A percentile compares a stretch with the other conserved stretches of the same genome.
Conservation (phyloP, 345 rosid genomes). For the Hibiscus tridactylites region DNA sequence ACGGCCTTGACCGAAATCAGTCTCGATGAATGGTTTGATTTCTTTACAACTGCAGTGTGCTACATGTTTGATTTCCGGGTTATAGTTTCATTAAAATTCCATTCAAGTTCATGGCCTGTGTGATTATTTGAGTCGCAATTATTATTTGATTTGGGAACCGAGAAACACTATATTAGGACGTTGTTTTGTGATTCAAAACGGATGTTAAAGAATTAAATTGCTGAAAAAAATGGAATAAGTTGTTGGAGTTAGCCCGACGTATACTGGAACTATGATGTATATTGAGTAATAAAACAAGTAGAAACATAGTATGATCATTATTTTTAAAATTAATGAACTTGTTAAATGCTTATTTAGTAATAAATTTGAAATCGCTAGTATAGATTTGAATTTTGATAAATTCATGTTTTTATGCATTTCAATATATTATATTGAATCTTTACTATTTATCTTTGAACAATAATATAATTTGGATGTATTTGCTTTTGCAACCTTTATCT, state of each 20-base stretch:
- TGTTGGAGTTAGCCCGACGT: background rate
- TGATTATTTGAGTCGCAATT: background rate
- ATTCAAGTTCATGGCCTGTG: background rate
- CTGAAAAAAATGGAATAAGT: background rate
- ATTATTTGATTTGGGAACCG: background rate
- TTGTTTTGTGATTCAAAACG: background rate
- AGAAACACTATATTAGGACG: background rate
- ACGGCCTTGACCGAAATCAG: background rate
- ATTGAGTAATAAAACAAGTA: too few relatives aligned
- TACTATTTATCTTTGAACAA: too few relatives aligned
- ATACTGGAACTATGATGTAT: too few relatives aligned
- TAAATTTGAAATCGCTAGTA: too few relatives aligned
- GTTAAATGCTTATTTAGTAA: too few relatives aligned
- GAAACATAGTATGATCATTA: too few relatives aligned
- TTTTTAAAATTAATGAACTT: too few relatives aligned
- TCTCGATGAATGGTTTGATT: background rate
- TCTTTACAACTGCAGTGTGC: background rate
- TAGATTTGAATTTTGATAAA: too few relatives aligned
- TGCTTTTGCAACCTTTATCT: too few relatives aligned
- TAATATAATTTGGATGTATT: too few relatives aligned
- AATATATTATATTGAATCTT: too few relatives aligned
- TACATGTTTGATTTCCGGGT: background rate
- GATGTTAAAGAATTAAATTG: background rate
- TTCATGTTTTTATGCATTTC: too few relatives aligned
- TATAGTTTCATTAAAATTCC: background rate